These are phyloP conservation scores for Neolentinus lepideus DNA, from an alignment of 1,284 basidiomycete genomes.

Conservation along the genomic window DNA sequence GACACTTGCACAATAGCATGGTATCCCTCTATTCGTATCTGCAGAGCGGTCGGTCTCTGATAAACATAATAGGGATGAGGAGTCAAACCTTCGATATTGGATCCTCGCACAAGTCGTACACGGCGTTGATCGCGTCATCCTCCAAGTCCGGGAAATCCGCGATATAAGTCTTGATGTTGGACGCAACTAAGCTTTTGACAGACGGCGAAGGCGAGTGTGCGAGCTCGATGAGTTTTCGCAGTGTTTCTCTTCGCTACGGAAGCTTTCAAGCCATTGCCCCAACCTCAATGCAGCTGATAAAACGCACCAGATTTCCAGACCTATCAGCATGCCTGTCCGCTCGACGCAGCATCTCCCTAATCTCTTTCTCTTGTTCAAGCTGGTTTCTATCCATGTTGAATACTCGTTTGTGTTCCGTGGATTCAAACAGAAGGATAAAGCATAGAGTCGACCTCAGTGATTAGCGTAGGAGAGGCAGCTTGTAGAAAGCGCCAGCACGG, in stretches of 20 bases:
- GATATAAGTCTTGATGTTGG: constrained; percentile 50
- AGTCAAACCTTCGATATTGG: constrained; percentile 40
- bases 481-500: no score
- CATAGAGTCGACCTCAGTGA: no score
- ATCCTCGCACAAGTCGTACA: constrained; percentile 73
- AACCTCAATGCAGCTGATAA: neutral
- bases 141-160: constrained; percentile 61
- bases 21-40: constrained; percentile 67
- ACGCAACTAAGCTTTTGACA: constrained; percentile 51
- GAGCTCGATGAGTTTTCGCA: constrained; percentile 29
- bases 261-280: neutral
- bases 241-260: constrained; percentile 25
- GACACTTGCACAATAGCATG: constrained; percentile 57
- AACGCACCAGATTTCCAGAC: neutral
- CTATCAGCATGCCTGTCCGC: neutral
- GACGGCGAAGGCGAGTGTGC: constrained; percentile 26
- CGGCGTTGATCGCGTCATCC: constrained; percentile 64
- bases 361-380: neutral
- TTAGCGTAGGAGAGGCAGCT: no score
- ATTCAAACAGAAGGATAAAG: no score
- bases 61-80: neutral
- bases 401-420: no score
- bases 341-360: neutral
- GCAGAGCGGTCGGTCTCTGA: constrained; percentile 10
- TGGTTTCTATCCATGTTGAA: neutral